Base-by-base conservation (phyloP, 345 rosid species). In the Anacardium occidentale region DNA sequence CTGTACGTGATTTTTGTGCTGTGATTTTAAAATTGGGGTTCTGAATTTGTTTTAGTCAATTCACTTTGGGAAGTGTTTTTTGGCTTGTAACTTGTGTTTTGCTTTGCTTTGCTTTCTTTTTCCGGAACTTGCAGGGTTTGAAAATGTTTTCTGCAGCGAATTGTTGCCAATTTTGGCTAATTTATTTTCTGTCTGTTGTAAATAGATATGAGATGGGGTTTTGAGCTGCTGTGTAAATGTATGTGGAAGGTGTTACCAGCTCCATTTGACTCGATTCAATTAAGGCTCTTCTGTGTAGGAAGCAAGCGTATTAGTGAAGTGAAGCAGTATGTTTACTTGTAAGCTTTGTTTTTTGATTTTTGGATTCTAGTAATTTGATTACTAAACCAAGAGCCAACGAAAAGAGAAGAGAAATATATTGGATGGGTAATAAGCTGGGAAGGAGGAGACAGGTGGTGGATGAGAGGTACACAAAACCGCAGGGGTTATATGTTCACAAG, bases 351-450 rank as follows among this genome's bases (percentile, higher is more conserved):
- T n/a, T 26, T 58, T 42, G 64, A 37, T 3, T 74, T 42, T 59
- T 75, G 64, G 24, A 3, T 74, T 48, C 66, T 68, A 45, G 51
- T 34, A 5, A 65, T 58, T 70, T 7, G 32, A 68, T 47, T 62
- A 55, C 20, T 72, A 54, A 47, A 32, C n/a, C 4, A 77, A 56
- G 21, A 73, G 32, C 26, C 50, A 32, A 40, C 61, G 24, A 26
- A 55, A 0, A 50, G 61, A 66, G 65, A 72, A 55, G 15, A 67
- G 50, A 68, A 26, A 7, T 70, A 29, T 62, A 48, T 73, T 77
- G 68, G 78, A 96, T 96, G 99, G 99, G 99, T 76, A 96, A 93
- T 87, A 93, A 93, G 81, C 77, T 96, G 26, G 98, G 91, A 69
- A 89, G 98, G 77, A 87, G 85, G 83, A 88, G 86, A 60, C 99